A percentile compares a stretch with the other conserved stretches of the same genome.
phyloP scores from a whole-genome alignment of 495 filamentous ascomycete species.

The Alectoria sarmentosa region DNA sequence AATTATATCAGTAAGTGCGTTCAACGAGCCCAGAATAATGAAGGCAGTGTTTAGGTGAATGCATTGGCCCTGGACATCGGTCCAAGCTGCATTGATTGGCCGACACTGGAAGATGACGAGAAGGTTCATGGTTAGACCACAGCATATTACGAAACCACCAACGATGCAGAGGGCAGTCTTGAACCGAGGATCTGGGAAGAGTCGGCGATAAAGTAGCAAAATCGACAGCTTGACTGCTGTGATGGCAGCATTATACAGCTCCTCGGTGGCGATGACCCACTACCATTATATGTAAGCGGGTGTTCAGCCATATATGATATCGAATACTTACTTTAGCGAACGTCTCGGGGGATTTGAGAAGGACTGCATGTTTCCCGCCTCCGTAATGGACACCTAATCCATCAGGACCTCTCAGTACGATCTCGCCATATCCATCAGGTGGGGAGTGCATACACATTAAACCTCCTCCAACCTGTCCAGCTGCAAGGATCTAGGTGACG shows the following conservation, averaged over 20 bases:
- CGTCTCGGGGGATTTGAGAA: constrained; percentile 10
- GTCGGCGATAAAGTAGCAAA: constrained; percentile 34
- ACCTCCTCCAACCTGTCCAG: background rate
- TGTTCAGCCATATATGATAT: background rate
- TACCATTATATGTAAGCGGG: background rate
- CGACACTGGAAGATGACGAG: constrained; percentile 35
- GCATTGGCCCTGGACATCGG: constrained; percentile 6
- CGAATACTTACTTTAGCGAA: constrained; percentile 20
- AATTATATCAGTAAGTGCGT: constrained; percentile 18
- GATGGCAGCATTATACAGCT: constrained; percentile 31
- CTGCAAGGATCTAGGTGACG: background rate
- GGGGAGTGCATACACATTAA: constrained; percentile 6
- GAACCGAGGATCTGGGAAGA: constrained; percentile 29
- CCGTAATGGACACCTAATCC: constrained; percentile 16
- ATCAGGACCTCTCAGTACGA: background rate
- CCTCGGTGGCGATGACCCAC: constrained; percentile 28
- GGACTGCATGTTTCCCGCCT: constrained; percentile 16
- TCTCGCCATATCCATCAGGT: constrained; percentile 2
- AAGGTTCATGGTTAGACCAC: constrained; percentile 30
- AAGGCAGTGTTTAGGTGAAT: constrained; percentile 16
- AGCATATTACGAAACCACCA: constrained; percentile 28
- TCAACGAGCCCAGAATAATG: constrained; percentile 17
- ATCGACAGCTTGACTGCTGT: constrained; percentile 39
- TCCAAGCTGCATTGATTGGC: constrained; percentile 28
- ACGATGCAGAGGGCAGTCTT: constrained; percentile 26